Base-by-base conservation (phyloP, 345 rosid genomes). In the Eucalyptus viminalis region DNA sequence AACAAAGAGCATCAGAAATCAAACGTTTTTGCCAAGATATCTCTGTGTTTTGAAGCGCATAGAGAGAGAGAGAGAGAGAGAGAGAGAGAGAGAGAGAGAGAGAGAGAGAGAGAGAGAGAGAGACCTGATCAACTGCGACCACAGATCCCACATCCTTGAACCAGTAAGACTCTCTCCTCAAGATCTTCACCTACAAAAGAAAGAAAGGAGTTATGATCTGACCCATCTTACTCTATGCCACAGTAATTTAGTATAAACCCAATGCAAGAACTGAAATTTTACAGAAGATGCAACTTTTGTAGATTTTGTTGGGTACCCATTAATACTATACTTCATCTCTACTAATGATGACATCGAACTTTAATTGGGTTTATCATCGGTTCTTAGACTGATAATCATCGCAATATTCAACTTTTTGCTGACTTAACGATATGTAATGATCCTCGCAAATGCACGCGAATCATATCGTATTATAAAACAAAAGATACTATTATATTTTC, bases 121-220 rank as follows among this genome's bases (percentile, higher is more conserved):
- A 25, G 49, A 91, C 92, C 92, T 91, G 93, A 80, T 91, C 93
- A 44, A 91, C 91, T 10, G 93, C 90, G 69, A 91, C 91, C 8
- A 91, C 91, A 10, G 93, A 90, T 14, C 93, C 93, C 5, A 86
- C 51, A 87, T 81, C 89, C 86, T 91, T 91, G 86, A 50, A 91
- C 93, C 93, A 91, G 88, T 91, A 91, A 16, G 91, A 90, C 76
- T 91, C 93, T 65, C 88, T 87, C 86, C 93, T 90, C 56, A 90
- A 47, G 60, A 91, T 90, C 91, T 45, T 91, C 65, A 91, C 93
- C 91, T 91, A 87, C 51, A 87, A 51, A 31, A 51, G 62, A 40
- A n/a, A n/a, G 14, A 76, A 76, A 37, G 47, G 47, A 76, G 4
- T 40, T 76, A 40, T 12, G 15, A 22, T 76, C 47, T 56, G 47